Evolutionary conservation across 1,139 yeast genomes (phyloP).

Genomic region (Protomyces lactucae-debilis): DNA sequence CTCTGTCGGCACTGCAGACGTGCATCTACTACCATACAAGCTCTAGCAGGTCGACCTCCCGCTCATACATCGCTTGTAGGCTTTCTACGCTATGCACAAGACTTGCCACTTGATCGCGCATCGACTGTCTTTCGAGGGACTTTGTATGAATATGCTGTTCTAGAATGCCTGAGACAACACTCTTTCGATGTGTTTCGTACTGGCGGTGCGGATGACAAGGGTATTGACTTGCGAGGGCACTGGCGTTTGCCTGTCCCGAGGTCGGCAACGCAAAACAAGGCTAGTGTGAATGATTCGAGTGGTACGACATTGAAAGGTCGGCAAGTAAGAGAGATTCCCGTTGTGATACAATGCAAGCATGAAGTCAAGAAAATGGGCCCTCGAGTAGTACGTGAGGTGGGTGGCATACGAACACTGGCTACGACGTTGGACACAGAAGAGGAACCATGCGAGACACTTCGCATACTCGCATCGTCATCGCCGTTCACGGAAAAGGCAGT

Average conservation of each 20-base stretch:
- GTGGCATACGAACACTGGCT: constrained; percentile 27
- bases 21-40: not conserved
- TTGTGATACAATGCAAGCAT: constrained; percentile 34
- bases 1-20: not conserved
- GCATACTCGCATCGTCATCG: constrained; percentile 31
- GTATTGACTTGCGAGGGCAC: constrained; percentile 33
- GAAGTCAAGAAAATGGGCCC: constrained; percentile 30
- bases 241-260: constrained; percentile 15
- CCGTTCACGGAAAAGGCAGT: constrained; percentile 28
- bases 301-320: not conserved
- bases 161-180: constrained; percentile 28
- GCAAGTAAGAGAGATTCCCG: not conserved
- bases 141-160: constrained; percentile 32
- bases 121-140: constrained; percentile 33
- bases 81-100: constrained; percentile 28
- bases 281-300: not conserved
- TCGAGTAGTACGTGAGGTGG: constrained; percentile 31
- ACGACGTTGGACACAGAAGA: not conserved
- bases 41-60: not conserved
- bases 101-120: constrained; percentile 9
- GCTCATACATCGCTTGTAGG: constrained; percentile 19
- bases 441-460: constrained; percentile 23
- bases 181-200: constrained; percentile 28
- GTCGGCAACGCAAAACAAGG: not conserved
- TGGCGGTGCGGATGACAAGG: constrained; percentile 34